Evolutionary conservation across 345 rosid genomes (phyloP).

Genomic region (Kernera saxatilis): DNA sequence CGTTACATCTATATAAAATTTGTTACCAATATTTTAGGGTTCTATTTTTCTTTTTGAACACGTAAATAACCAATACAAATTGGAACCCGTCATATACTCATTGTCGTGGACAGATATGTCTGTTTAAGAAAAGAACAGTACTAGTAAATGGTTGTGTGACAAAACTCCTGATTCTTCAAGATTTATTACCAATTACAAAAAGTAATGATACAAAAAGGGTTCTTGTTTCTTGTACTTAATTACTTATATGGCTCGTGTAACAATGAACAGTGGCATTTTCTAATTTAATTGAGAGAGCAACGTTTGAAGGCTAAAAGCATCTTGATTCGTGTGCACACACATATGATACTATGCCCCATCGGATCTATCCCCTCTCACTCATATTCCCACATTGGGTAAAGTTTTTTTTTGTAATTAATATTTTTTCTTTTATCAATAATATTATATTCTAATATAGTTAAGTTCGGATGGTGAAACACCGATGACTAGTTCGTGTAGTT

Average conservation of each 20-base stretch:
- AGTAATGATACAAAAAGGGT: background rate
- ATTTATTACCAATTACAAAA: background rate
- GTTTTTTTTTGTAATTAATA: background rate
- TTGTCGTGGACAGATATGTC: background rate
- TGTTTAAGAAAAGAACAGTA: background rate
- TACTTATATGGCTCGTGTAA: slow-evolving; percentile 13
- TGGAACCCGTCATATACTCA: background rate
- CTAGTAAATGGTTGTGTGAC: slow-evolving; percentile 7
- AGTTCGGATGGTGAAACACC: background rate
- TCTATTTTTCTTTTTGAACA: background rate
- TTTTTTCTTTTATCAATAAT: background rate
- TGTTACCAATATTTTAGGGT: background rate
- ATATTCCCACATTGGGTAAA: background rate
- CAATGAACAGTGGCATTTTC: slow-evolving; percentile 20
- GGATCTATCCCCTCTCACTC: background rate
- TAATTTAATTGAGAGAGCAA: slow-evolving; percentile 16
- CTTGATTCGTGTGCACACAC: slow-evolving; percentile 7
- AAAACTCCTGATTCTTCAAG: slow-evolving; percentile 6
- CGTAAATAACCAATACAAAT: background rate
- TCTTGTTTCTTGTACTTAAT: slow-evolving; percentile 15
- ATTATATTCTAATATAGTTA: background rate
- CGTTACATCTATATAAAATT: background rate
- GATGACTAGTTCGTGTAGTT: no score
- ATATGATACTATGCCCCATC: background rate
- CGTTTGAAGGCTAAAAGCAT: slow-evolving; percentile 10